Evolutionary conservation across 305 asterid species (phyloP), one percentile per base, ranked within the genome.

Genomic region (Plantago coronopus): DNA sequence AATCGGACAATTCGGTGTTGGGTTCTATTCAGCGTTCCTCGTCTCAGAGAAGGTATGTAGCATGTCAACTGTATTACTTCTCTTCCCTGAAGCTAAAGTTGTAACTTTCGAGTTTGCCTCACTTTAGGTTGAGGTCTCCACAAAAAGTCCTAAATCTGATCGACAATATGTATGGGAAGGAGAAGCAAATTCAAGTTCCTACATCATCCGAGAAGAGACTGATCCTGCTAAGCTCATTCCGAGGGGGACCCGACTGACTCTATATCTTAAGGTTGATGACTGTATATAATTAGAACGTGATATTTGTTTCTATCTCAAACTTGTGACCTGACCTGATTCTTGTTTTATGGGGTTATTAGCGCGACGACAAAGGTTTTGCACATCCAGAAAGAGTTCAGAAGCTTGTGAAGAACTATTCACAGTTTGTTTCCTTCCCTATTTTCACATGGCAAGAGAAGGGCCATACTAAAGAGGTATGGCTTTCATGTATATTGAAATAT

Each of bases 371-470:
- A 81, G 95, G 82, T 22, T 94, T 79, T 68, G 96, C 99, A 27
- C 96, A 94, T 76, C 99, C 99, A 8, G 99, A 94, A 77, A 85
- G 73, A 76, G 67, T 94, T 38, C 78, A 89, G 81, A 94, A 74
- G 81, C 99, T 94, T 69, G 86, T 94, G 63, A 86, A 89, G 70
- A 94, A 87, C 54, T 94, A 94, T 71, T 94, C 99, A 4, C 94
- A 72, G 68, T 94, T 94, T 81, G 97, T 87, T 69, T 85, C 99
- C n/a, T 94, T 94, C 83, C 99, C 99, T 64, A 94, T 94, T 48
- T 89, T 85, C 76, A 83, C 95, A 18, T 94, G 97, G 99, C 90
- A 94, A 76, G 99, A 89, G 78, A 94, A 94, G 71, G 97, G 97
- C 47, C 79, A 72, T 64, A 83, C 97, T 14, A 94, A 89, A 78